These are phyloP conservation scores for Corymbia maculata DNA, from an alignment of 345 rosid genomes.

Conservation along the genomic window DNA sequence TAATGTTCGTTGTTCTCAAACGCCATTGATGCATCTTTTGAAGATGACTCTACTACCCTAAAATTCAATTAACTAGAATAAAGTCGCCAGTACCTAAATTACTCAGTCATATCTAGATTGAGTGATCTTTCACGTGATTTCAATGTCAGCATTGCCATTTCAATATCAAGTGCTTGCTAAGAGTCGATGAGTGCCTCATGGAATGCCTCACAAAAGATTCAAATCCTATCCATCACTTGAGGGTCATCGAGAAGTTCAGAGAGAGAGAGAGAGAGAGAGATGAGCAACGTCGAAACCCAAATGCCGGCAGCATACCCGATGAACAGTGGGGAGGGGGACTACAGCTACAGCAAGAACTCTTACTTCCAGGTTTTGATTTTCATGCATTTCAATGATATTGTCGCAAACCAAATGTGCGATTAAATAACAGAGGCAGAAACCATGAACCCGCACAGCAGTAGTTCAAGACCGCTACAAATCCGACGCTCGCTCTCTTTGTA, in stretches of 20 bases:
- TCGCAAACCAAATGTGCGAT: background rate
- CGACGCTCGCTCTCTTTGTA: background rate
- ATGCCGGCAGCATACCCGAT: background rate
- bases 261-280: background rate
- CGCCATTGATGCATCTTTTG: background rate
- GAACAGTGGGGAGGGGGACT: constrained; percentile 7
- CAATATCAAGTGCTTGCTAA: background rate
- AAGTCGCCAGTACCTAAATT: background rate
- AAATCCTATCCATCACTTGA: background rate
- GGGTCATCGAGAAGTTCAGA: background rate
- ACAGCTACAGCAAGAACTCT: constrained; percentile 8
- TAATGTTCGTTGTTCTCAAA: constrained; percentile 14
- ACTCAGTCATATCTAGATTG: background rate
- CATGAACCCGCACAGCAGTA: background rate
- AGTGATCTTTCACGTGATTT: background rate
- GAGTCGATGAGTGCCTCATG: background rate
- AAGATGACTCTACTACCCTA: background rate
- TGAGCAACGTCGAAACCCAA: background rate
- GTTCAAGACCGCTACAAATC: background rate
- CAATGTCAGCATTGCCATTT: background rate
- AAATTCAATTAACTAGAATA: background rate
- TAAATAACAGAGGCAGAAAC: background rate
- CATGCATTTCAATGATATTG: background rate
- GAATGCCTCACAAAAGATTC: background rate
- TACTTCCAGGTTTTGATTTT: constrained; percentile 1